Percentiles rank a stretch among this genome's conserved stretches.
These are phyloP conservation scores for Taiwanofungus camphoratus DNA, from an alignment of 1,284 basidiomycete species.

Conservation along the genomic window DNA sequence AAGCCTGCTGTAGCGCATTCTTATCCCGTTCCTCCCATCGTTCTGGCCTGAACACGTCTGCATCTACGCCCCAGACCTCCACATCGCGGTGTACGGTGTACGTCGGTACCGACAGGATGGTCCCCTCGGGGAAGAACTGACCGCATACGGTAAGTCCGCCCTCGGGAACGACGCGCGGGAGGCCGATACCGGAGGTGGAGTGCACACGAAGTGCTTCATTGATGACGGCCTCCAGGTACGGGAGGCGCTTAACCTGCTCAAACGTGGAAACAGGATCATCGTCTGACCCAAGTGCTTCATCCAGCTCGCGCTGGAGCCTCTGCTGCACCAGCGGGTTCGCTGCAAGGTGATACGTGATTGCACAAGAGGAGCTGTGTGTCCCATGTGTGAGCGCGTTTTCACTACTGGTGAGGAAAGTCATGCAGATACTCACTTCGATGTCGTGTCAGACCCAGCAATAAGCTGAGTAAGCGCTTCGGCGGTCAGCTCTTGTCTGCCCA, in stretches of 20 bases:
- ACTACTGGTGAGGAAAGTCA: conserved; percentile 3
- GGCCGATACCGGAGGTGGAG: conserved; percentile 75
- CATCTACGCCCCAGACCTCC: conserved; percentile 72
- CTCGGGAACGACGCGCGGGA: conserved; percentile 72
- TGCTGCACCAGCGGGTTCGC: conserved; percentile 58
- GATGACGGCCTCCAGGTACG: conserved; percentile 79
- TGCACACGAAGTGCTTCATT: conserved; percentile 80
- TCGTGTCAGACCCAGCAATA: conserved; percentile 82
- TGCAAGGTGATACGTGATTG: conserved; percentile 81
- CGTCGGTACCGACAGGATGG: conserved; percentile 67
- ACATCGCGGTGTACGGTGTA: conserved; percentile 76
- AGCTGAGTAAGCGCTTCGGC: conserved; percentile 84
- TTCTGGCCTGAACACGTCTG: conserved; percentile 73
- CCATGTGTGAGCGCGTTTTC: neutral
- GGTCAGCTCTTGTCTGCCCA: conserved; percentile 79
- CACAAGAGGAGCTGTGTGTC: conserved; percentile 65
- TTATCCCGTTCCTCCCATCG: conserved; percentile 73
- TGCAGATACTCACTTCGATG: conserved; percentile 59
- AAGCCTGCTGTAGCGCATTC: conserved; percentile 56
- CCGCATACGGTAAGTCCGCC: conserved; percentile 60
- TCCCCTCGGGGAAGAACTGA: conserved; percentile 64
- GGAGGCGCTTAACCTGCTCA: conserved; percentile 62
- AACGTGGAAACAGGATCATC: conserved; percentile 50
- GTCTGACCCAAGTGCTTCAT: conserved; percentile 60
- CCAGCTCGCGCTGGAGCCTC: conserved; percentile 77